Evolutionary conservation across 495 filamentous ascomycete genomes (phyloP), one percentile per base, ranked within the genome.

Genomic region (Penicillium turbatum): DNA sequence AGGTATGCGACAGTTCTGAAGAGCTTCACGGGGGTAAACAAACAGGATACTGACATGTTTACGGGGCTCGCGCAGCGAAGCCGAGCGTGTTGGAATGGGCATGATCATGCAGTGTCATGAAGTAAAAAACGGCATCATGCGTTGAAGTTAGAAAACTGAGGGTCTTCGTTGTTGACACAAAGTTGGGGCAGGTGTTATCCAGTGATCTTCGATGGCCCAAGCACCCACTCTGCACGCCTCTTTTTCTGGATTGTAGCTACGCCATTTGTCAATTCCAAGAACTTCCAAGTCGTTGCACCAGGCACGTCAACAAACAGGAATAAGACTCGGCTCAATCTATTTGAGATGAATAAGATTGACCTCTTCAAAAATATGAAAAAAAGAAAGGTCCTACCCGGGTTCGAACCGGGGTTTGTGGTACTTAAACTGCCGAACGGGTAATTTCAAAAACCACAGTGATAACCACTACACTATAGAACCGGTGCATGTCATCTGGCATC

Each of bases 31-130:
- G 38, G 49, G 41, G 29, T 38, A 41, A 48, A 50, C 44, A 45
- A 54, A 39, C 50, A 36, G 44, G 34, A 48, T 35, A 66, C 64
- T 61, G 24, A 75, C 72, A 44, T 71, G 65, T 51, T 71, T 66
- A 53, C 71, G 67, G 17, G 69, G 63, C 36, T 74, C 70, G 36
- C 70, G 70, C 50, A 68, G 59, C 27, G 68, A 70, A 27, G 57
- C 43, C 17, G 70, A 69, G 19, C 73, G 72, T 34, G 70, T 76
- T 19, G 73, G 73, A 48, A 73, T 72, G 32, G 70, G 73, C 73
- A 76, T 75, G 48, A 10, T 64, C 37, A 45, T 56, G 10, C 17
- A 49, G 30, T 26, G 44, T 38, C 40, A 51, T 53, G 5, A 48
- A 34, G 13, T 15, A 29, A 15, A 9, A 30, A 17, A 15, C 8